Base-by-base conservation (phyloP, 441 rosid species). In the Theobroma grandiflorum region DNA sequence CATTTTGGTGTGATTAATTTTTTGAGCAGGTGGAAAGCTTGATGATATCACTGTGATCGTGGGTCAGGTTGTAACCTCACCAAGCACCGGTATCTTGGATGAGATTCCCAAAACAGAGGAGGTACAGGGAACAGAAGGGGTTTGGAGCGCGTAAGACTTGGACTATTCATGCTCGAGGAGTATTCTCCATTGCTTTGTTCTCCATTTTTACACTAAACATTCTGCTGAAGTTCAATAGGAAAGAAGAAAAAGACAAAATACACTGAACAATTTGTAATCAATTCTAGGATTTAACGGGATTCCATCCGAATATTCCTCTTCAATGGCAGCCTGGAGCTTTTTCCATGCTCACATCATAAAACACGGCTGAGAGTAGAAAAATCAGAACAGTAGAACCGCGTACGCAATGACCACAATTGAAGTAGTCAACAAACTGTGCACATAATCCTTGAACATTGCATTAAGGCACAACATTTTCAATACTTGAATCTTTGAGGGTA, bases 41-140 rank as follows among this genome's bases (percentile, higher is more conserved):
- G 98, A 96, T 76, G 98, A 96, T 82, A 88, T 96, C 43, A 95
- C 98, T n/a, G 98, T 92, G 79, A 88, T 95, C 37, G 89, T 96
- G 38, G 93, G 93, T 52, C 90, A 79, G 77, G 92, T 96, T 81
- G 83, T 88, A 64, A 81, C 80, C 58, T 85, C 88, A 43, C 40
- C 16, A 9, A 65, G 72, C 12, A n/a, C 52, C 26, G 16, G 9
- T 52, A 47, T 42, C 59, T 3, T 15, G 72, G 65, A 58, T 8
- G 53, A 63, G 61, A 72, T 20, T 38, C 37, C 18, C 14, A 74
- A 14, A 14, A 47, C 59, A 52, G 52, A 57, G 26, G 65, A 72
- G 66, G 68, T 49, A 9, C 11, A 31, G 37, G 70, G 47, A 52
- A 52, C 20, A 18, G 14, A 20, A 35, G 76, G 50, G 49, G 64